Percentiles rank a stretch among this genome's conserved stretches.
Evolutionary conservation across 768 basidiomycete species (phyloP).

Genomic region (Agaricus sinodeliciosus): DNA sequence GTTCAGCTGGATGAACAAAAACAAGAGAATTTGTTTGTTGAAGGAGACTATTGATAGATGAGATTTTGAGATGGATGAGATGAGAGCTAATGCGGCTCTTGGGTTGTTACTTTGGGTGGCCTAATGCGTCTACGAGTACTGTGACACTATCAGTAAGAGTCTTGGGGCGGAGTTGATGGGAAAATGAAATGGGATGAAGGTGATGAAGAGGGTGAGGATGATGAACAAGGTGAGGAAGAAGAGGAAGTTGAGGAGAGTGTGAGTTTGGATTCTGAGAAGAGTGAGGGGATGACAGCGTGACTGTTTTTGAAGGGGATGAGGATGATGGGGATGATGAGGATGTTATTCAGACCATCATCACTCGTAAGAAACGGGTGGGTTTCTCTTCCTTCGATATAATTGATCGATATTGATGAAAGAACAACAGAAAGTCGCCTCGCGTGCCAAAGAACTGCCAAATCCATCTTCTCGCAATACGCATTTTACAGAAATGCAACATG

Average conservation of each 20-base stretch:
- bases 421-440: conserved; percentile 60
- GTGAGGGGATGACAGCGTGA: conserved; percentile 24
- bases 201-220: conserved; percentile 29
- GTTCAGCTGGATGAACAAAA: conserved; percentile 85
- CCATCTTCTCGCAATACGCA: conserved; percentile 14
- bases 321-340: conserved; percentile 65
- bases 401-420: neutral
- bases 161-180: conserved; percentile 64
- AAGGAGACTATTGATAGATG: conserved; percentile 95
- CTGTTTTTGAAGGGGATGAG: conserved; percentile 37
- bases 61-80: conserved; percentile 91
- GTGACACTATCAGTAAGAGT: conserved; percentile 61
- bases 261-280: conserved; percentile 27
- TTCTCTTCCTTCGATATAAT: conserved; percentile 8
- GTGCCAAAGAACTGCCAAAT: conserved; percentile 40
- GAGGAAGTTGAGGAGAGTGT: conserved; percentile 30
- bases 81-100: conserved; percentile 46
- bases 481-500: conserved; percentile 29
- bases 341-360: conserved; percentile 85
- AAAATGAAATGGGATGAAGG: conserved; percentile 44
- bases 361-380: conserved; percentile 67
- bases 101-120: conserved; percentile 23
- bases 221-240: conserved; percentile 23
- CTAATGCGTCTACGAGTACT: conserved; percentile 41
- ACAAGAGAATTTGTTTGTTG: conserved; percentile 84